Evolutionary conservation across 352 stramenopile species (phyloP).

Genomic region (Proteromonas lacertae): DNA sequence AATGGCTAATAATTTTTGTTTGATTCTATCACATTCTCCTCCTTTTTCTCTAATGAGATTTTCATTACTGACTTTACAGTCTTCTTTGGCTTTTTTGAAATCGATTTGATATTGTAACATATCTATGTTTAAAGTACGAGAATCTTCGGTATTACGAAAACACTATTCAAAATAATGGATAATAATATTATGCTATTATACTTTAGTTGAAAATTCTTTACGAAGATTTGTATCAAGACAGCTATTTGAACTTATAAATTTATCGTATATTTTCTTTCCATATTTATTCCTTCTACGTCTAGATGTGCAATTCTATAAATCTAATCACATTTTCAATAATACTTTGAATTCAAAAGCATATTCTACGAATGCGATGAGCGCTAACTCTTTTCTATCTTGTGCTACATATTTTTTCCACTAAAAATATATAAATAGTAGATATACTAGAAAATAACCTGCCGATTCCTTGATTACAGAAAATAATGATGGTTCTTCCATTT

Average conservation of each 20-base stretch:
- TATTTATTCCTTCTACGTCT: neutral
- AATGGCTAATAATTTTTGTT: too few relatives aligned
- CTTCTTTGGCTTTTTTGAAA: too few relatives aligned
- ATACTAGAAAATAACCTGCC: neutral
- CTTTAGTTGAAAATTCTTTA: neutral
- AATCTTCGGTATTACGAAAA: neutral
- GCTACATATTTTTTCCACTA: neutral
- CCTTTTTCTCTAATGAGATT: too few relatives aligned
- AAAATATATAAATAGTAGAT: constrained; percentile 6
- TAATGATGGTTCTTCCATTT: neutral
- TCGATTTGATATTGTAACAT: too few relatives aligned
- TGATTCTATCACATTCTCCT: too few relatives aligned
- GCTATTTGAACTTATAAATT: neutral
- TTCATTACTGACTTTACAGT: too few relatives aligned
- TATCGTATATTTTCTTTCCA: neutral
- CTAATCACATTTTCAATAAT: neutral
- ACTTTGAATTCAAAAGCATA: constrained; percentile 2
- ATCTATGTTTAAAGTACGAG: too few relatives aligned
- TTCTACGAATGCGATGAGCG: neutral
- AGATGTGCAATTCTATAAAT: constrained; percentile 1
- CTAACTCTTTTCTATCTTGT: too few relatives aligned
- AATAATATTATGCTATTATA: neutral
- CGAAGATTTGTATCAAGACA: neutral
- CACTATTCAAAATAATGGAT: neutral
- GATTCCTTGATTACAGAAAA: constrained; percentile 1